These are phyloP conservation scores for Bolboschoenoplectus hybrid DNA, from an alignment of 202 grass and related monocot genomes.

Conservation along the genomic window DNA sequence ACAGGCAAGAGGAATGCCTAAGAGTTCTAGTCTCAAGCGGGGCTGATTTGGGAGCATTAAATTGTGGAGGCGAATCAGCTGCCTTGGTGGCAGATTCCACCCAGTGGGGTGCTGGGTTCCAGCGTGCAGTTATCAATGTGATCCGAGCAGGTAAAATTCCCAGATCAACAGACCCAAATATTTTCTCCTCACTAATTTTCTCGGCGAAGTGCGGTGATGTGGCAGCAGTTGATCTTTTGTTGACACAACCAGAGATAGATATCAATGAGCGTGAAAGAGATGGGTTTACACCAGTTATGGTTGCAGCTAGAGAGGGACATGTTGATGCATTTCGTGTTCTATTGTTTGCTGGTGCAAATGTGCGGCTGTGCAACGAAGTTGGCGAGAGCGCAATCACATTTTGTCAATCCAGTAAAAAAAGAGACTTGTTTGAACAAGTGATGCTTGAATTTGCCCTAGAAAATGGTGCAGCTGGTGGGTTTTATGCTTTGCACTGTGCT, in stretches of 20 bases:
- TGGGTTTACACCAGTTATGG: conserved; percentile 63
- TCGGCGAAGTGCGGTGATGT: conserved; percentile 52
- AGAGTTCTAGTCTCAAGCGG: conserved; percentile 57
- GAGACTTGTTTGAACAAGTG: conserved; percentile 89
- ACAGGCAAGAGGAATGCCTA: conserved; percentile 68
- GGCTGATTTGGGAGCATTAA: conserved; percentile 69
- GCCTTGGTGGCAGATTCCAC: conserved; percentile 43
- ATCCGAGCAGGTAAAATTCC: conserved; percentile 59
- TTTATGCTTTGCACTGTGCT: conserved; percentile 84
- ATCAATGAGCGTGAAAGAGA: conserved; percentile 67
- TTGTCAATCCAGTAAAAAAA: conserved; percentile 69
- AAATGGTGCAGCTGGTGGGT: conserved; percentile 70
- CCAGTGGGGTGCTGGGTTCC: conserved; percentile 58
- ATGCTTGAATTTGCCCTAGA: conserved; percentile 91
- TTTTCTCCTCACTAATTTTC: conserved; percentile 78
- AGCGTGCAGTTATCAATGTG: conserved; percentile 42
- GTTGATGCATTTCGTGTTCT: conserved; percentile 71
- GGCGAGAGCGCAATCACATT: conserved; percentile 61
- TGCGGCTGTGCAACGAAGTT: conserved; percentile 58
- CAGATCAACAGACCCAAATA: conserved; percentile 50
- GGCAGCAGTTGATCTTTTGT: conserved; percentile 51
- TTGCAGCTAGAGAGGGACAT: conserved; percentile 58
- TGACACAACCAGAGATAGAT: conserved; percentile 54
- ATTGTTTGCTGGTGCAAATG: conserved; percentile 70
- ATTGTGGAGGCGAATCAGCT: conserved; percentile 53